Percentiles rank a stretch among this genome's conserved stretches.
phyloP scores from a whole-genome alignment of 345 rosid genomes.

The Bretschneidera sinensis region DNA sequence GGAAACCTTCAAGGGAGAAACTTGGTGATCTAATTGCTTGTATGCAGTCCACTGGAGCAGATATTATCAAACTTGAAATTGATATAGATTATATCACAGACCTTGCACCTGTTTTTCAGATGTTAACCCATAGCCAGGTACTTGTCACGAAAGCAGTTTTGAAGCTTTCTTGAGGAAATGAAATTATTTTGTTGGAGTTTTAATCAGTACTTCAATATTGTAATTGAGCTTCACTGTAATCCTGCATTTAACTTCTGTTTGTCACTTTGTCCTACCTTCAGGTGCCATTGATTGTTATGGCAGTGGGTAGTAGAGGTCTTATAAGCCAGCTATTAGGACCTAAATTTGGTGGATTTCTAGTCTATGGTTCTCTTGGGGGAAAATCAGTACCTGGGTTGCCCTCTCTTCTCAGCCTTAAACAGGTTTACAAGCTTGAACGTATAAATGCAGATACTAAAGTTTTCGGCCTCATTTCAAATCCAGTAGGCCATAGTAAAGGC shows the following conservation, averaged over 20 bases:
- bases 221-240: no score
- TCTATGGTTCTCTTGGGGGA: conserved; percentile 24
- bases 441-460: conserved; percentile 24
- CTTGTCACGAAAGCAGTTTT: no score
- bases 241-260: no score
- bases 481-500: conserved; percentile 34
- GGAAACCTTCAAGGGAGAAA: conserved; percentile 22
- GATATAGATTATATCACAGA: conserved; percentile 25
- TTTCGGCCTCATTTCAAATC: conserved; percentile 29
- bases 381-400: conserved; percentile 26
- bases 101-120: conserved; percentile 22
- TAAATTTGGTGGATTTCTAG: conserved; percentile 30
- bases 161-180: no score
- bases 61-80: conserved; percentile 24
- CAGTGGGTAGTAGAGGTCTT: conserved; percentile 31
- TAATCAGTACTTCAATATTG: no score
- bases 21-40: conserved; percentile 24
- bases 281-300: conserved; percentile 28
- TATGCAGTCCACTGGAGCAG: conserved; percentile 33
- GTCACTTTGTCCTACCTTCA: conserved; percentile 2
- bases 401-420: conserved; percentile 21
- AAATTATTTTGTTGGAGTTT: no score
- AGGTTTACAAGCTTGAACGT: conserved; percentile 25
- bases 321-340: conserved; percentile 32
- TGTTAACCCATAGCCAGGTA: conserved; percentile 29